Evolutionary conservation across 2,329 filamentous ascomycete species (phyloP).

Genomic region (Epichloe scottii): DNA sequence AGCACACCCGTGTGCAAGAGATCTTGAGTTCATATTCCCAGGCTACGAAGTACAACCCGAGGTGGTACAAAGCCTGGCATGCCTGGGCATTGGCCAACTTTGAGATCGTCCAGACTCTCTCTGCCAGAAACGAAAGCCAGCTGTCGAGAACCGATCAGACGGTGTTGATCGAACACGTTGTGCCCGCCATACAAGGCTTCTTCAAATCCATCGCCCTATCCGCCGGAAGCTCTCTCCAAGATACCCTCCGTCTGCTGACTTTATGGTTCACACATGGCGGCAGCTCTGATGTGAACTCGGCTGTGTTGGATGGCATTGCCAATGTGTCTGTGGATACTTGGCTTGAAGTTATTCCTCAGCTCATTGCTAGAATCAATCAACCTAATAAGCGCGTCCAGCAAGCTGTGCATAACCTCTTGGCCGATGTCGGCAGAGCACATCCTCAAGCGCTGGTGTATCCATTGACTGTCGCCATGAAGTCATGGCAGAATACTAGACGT

Average conservation of each 20-base stretch:
- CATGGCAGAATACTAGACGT: constrained; percentile 64
- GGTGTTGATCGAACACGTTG: constrained; percentile 73
- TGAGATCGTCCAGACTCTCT: constrained; percentile 81
- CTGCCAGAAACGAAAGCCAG: constrained; percentile 49
- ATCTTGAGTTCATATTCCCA: constrained; percentile 84
- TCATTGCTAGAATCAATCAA: constrained; percentile 96
- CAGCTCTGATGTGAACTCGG: constrained; percentile 72
- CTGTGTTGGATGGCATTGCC: constrained; percentile 80
- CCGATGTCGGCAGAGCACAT: constrained; percentile 85
- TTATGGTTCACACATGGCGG: constrained; percentile 95
- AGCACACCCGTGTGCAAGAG: constrained; percentile 71
- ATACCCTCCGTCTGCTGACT: constrained; percentile 82
- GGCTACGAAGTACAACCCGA: constrained; percentile 85
- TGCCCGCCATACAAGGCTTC: constrained; percentile 90
- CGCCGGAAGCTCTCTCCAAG: constrained; percentile 83
- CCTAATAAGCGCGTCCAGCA: constrained; percentile 79
- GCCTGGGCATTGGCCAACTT: constrained; percentile 98
- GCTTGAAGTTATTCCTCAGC: constrained; percentile 94
- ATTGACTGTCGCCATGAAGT: constrained; percentile 96
- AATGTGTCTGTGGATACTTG: constrained; percentile 95
- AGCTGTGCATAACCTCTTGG: constrained; percentile 82
- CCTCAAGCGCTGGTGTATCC: constrained; percentile 96
- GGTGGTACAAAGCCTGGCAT: constrained; percentile 99
- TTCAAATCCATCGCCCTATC: constrained; percentile 94
- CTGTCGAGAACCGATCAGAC: constrained; percentile 38